Base-by-base conservation (phyloP, 495 filamentous ascomycete genomes). In the Penicillium subrubescens region DNA sequence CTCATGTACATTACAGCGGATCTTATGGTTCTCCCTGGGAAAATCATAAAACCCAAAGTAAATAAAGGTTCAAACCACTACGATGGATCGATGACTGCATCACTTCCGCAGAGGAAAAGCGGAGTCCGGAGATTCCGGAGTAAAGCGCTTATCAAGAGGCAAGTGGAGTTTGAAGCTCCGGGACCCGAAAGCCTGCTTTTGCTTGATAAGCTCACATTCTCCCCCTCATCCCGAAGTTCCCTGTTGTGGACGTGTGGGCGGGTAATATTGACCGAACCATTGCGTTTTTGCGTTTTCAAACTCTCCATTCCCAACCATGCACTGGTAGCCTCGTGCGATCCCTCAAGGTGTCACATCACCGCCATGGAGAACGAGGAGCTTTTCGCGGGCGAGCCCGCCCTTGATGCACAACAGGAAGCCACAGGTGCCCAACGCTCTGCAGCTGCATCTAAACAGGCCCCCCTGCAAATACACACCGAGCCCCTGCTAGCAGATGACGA, bases 321-420 rank as follows among this genome's bases (percentile, higher is more conserved):
- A 12, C 62, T 11, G 25, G 31, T 59, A 55, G 37, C 27, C 51
- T 48, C 53, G 35, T 52, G 48, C 59, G 46, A 34, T 61, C 39
- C 29, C 21, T n/a, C 25, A 51, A 35, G 15, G 53, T 29, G 33
- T 25, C 14, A 34, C 44, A 55, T 34, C 25, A 52, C 60, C 23
- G 61, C 44, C 44, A 72, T 74, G 69, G 71, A 74, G 65, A 74
- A 74, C 59, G 71, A 74, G 39, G 64, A 68, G 48, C 59, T 74
- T 2, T 68, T 74, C 37, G 71, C 59, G 44, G 55, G 63, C 51
- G 69, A 70, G 52, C 35, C 65, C 15, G 69, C 68, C 25, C 50
- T 70, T 23, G 66, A 71, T 25, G 66, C 63, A 14, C 67, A 63
- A 34, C 61, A 68, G 46, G 54, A 57, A 29, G 62, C 51, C 39